phyloP scores from a whole-genome alignment of 495 filamentous ascomycete species.

The Trichodelitschia bisporula region DNA sequence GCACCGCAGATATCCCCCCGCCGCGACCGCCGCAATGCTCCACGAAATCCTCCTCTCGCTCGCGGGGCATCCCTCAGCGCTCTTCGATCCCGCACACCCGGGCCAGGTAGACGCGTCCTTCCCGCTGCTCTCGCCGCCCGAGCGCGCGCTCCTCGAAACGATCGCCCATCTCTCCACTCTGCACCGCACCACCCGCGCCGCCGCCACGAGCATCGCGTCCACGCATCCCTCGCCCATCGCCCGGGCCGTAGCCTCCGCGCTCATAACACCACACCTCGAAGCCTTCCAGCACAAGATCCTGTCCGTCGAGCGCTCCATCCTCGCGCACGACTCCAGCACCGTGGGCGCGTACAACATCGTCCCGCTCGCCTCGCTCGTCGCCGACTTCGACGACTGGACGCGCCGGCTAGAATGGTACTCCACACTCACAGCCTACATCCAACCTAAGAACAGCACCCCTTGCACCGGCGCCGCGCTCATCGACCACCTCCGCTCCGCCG shows the following conservation, averaged over 20 bases:
- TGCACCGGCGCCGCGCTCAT: constrained; percentile 49
- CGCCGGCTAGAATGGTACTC: constrained; percentile 69
- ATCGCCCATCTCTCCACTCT: constrained; percentile 51
- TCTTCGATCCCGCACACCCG: constrained; percentile 28
- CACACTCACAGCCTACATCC: constrained; percentile 41
- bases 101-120: constrained; percentile 16
- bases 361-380: constrained; percentile 60
- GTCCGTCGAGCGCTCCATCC: constrained; percentile 54
- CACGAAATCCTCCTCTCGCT: constrained; percentile 92
- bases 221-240: constrained; percentile 56
- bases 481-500: constrained; percentile 41
- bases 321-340: constrained; percentile 40
- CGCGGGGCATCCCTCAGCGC: constrained; percentile 73
- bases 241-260: constrained; percentile 63
- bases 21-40: constrained; percentile 34
- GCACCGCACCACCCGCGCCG: constrained; percentile 40
- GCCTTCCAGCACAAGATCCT: constrained; percentile 64
- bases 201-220: constrained; percentile 37
- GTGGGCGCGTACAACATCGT: constrained; percentile 86
- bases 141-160: constrained; percentile 55
- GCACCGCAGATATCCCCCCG: too few species aligned
- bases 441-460: constrained; percentile 13
- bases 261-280: constrained; percentile 46
- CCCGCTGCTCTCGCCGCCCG: constrained; percentile 43
- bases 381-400: constrained; percentile 65